Evolutionary conservation across 805 yeast species (phyloP), one percentile per base, ranked within the genome.

Genomic region (Zygosaccharomyces kombuchaensis): DNA sequence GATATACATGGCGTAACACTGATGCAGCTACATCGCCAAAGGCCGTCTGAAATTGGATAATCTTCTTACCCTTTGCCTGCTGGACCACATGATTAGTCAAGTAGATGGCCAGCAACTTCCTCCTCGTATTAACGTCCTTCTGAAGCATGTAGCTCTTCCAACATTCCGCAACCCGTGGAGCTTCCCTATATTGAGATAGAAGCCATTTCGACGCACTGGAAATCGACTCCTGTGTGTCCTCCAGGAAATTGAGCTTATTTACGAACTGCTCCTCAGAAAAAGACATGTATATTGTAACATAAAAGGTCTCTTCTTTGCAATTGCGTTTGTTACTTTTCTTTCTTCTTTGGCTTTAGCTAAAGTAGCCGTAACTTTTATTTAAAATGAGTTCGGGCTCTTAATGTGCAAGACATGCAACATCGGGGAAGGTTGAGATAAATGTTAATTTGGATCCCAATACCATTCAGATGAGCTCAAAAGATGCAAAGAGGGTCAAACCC

Each of bases 1-100:
- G 55, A 51, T 68, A 71, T 9, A 72, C 71, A 3, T 48, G 50
- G 4, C 54, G 61, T 9, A 75, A 45, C 1, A 72, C 69, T 10
- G 51, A 63, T 2, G 72, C 68, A 16, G 58, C 50, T 8, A 60
- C 59, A 2, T 21, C 42, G 12, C 60, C 63, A 45, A 64, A 63
- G 6, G 55, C 53, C 5, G 50, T 53, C 42, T 60, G 61, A 36
- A 64, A 63, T 21, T 59, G 59, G 2, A 50, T 52, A n/a, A 62
- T 55, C 29, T 61, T 58, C 46, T 59, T 59, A 22, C 53, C 55
- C 36, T 62, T 62, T 3, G 62, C 60, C 43, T 63, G 67, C 39
- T 65, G 69, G 1, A 62, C 64, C 19, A 62, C 65, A 51, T 65
- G 66, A 36, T 65, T 65, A 5, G 58, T 60, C 27, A 65, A 44